A percentile compares a stretch with the other conserved stretches of the same genome.
Conservation (phyloP, 768 basidiomycete genomes). For the Russula foetens region DNA sequence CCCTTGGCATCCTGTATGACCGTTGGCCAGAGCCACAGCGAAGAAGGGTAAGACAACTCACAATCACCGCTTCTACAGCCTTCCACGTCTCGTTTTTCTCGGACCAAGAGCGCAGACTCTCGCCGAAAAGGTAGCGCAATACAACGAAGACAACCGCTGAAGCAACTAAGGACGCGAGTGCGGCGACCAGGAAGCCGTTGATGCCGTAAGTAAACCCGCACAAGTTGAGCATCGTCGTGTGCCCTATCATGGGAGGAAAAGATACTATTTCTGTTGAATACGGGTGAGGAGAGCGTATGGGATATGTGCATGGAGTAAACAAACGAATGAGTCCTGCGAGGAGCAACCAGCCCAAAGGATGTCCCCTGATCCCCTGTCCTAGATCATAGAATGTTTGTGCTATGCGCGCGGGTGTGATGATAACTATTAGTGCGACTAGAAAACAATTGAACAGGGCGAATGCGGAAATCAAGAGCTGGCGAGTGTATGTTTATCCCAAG, state of each 20-base stretch:
- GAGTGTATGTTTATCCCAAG: background rate
- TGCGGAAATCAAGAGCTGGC: slow-evolving; percentile 52
- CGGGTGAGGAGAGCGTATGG: background rate
- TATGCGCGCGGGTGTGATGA: slow-evolving; percentile 57
- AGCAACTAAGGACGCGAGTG: slow-evolving; percentile 51
- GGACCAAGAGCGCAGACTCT: slow-evolving; percentile 51
- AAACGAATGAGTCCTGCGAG: slow-evolving; percentile 45
- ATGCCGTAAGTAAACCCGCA: slow-evolving; percentile 83
- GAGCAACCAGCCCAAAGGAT: slow-evolving; percentile 54
- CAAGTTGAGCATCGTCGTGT: slow-evolving; percentile 55
- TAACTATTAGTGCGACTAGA: slow-evolving; percentile 33
- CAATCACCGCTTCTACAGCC: slow-evolving; percentile 68
- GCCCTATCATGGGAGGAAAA: slow-evolving; percentile 58
- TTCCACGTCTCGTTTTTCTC: slow-evolving; percentile 63
- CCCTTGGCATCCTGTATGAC: slow-evolving; percentile 56
- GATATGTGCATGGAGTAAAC: slow-evolving; percentile 19
- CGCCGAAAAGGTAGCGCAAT: slow-evolving; percentile 51
- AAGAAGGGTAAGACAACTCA: slow-evolving; percentile 28
- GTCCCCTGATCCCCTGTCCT: slow-evolving; percentile 50
- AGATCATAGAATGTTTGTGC: slow-evolving; percentile 65
- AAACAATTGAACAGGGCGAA: slow-evolving; percentile 46
- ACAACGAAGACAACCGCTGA: slow-evolving; percentile 53
- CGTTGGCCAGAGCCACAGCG: background rate
- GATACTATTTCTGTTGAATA: slow-evolving; percentile 36
- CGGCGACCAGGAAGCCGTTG: slow-evolving; percentile 62